Percentiles rank a stretch among this genome's conserved stretches.
phyloP scores from a whole-genome alignment of 805 yeast species.

The Saccharomycopsis selenospora region DNA sequence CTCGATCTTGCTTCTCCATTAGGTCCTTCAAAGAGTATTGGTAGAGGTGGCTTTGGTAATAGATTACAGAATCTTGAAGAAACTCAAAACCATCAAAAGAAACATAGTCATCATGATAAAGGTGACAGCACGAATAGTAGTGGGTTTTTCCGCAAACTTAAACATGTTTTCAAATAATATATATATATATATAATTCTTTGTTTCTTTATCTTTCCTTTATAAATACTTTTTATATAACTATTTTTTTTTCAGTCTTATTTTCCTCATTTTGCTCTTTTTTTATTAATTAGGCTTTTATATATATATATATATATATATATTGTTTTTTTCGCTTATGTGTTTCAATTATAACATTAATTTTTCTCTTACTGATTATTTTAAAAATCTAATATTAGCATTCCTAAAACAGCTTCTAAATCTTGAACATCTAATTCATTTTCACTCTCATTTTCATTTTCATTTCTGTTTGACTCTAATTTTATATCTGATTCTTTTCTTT shows the following conservation, averaged over 20 bases:
- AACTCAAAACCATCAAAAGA: not conserved
- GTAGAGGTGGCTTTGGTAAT: slow-evolving; percentile 21
- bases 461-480: slow-evolving; percentile 24
- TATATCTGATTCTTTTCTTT: not conserved
- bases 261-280: not conserved
- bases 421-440: slow-evolving; percentile 41
- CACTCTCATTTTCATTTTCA: slow-evolving; percentile 23
- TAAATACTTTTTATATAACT: not conserved
- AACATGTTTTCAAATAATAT: slow-evolving; percentile 9
- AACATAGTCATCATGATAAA: not conserved
- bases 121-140: too few species aligned
- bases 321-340: too few species aligned
- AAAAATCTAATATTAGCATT: slow-evolving; percentile 49
- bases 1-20: slow-evolving; percentile 10
- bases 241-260: too few species aligned
- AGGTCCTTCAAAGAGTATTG: slow-evolving; percentile 17
- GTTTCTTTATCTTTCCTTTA: not conserved
- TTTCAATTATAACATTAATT: too few species aligned
- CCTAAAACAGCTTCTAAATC: slow-evolving; percentile 53
- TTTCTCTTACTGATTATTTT: slow-evolving; percentile 2
- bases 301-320: not conserved
- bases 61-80: slow-evolving; percentile 8
- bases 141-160: slow-evolving; percentile 9
- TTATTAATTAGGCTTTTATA: not conserved
- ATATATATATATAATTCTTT: too few species aligned